phyloP scores from a whole-genome alignment of 352 stramenopile genomes.

The Phytophthora sansomeana region DNA sequence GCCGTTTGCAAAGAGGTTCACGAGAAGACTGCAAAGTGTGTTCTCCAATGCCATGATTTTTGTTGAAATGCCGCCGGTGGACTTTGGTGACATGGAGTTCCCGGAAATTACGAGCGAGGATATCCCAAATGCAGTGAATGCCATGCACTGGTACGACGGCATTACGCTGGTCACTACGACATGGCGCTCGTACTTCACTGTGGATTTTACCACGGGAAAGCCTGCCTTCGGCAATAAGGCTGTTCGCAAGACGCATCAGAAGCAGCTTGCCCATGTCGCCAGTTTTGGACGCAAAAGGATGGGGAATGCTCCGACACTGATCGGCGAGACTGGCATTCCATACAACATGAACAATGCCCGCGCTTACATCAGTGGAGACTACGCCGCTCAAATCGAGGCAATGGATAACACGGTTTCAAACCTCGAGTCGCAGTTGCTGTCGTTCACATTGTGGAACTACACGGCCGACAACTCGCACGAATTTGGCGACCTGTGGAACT shows the following conservation, averaged over 20 bases:
- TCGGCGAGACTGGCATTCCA: slow-evolving; percentile 68
- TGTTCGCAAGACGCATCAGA: slow-evolving; percentile 59
- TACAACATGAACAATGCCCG: slow-evolving; percentile 63
- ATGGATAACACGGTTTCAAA: slow-evolving; percentile 42
- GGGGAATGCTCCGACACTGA: slow-evolving; percentile 52
- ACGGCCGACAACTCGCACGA: slow-evolving; percentile 71
- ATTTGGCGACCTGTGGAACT: slow-evolving; percentile 81
- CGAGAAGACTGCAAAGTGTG: slow-evolving; percentile 52
- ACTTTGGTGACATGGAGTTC: slow-evolving; percentile 67
- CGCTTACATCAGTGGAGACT: slow-evolving; percentile 53
- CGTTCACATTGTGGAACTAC: slow-evolving; percentile 92
- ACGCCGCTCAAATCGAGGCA: slow-evolving; percentile 47
- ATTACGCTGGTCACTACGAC: slow-evolving; percentile 83
- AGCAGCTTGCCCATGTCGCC: slow-evolving; percentile 60
- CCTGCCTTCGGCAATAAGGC: slow-evolving; percentile 65
- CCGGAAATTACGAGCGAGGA: slow-evolving; percentile 56
- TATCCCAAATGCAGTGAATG: slow-evolving; percentile 72
- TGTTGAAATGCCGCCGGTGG: slow-evolving; percentile 73
- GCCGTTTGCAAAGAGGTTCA: slow-evolving; percentile 69
- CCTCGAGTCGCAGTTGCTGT: slow-evolving; percentile 68
- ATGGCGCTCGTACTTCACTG: slow-evolving; percentile 73
- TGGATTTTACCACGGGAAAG: slow-evolving; percentile 63
- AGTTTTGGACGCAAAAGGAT: slow-evolving; percentile 54
- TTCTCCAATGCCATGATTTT: slow-evolving; percentile 75
- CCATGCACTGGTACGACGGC: slow-evolving; percentile 91